phyloP scores from a whole-genome alignment of 2,329 filamentous ascomycete genomes.

The Ophiosphaerella herpotricha region DNA sequence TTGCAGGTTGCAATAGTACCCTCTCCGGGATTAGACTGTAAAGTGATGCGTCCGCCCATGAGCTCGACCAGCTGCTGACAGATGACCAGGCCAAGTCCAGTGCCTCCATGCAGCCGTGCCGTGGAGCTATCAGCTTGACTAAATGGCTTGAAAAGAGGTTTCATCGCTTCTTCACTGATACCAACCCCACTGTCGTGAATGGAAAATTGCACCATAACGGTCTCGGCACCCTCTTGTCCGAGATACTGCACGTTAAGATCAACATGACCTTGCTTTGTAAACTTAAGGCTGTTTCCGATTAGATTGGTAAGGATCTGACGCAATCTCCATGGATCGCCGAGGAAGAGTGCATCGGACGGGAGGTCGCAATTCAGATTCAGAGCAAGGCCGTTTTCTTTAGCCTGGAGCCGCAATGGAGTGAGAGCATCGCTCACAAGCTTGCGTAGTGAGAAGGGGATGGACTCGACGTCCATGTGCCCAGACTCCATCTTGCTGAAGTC shows the following conservation, averaged over 20 bases:
- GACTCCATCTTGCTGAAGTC: conserved; percentile 54
- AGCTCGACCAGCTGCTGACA: conserved; percentile 42
- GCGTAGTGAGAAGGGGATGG: conserved; percentile 46
- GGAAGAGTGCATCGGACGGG: conserved; percentile 51
- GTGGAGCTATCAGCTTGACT: conserved; percentile 22
- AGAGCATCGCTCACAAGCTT: conserved; percentile 61
- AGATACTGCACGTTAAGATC: conserved; percentile 38
- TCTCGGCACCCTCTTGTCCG: conserved; percentile 23
- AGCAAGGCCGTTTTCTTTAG: conserved; percentile 53
- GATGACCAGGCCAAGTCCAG: conserved; percentile 45
- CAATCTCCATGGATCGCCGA: conserved; percentile 46
- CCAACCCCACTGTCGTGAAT: conserved; percentile 42
- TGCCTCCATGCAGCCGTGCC: conserved; percentile 39
- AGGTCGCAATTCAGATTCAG: conserved; percentile 62
- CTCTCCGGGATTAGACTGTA: conserved; percentile 48
- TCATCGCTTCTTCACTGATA: conserved; percentile 32
- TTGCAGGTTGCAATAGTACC: conserved; percentile 76
- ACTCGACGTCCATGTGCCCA: conserved; percentile 61
- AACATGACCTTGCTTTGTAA: conserved; percentile 41
- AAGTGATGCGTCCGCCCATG: conserved; percentile 41
- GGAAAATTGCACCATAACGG: conserved; percentile 29
- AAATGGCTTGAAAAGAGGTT: conserved; percentile 19
- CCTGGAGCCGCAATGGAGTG: conserved; percentile 36
- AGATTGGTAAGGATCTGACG: conserved; percentile 41
- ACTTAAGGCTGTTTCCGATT: conserved; percentile 49